These are phyloP conservation scores for Pelargonium australe DNA, from an alignment of 441 rosid genomes.

Conservation along the genomic window DNA sequence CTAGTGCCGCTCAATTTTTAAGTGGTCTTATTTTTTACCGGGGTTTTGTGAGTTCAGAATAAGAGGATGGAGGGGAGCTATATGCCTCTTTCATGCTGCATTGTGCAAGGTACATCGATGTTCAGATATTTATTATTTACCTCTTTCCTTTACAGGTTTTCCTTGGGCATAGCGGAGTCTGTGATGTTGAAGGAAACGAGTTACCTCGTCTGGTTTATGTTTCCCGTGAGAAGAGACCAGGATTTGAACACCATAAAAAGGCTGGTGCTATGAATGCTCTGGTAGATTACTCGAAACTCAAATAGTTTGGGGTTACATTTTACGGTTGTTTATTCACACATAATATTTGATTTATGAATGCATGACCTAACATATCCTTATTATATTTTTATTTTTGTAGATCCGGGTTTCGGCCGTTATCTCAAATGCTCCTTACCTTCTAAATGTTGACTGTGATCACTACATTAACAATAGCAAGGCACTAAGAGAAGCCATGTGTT, in stretches of 20 bases:
- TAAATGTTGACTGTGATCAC: slow-evolving; percentile 95
- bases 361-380: slow-evolving; percentile 14
- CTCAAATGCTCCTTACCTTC: slow-evolving; percentile 81
- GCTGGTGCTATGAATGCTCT: slow-evolving; percentile 97
- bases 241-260: slow-evolving; percentile 91
- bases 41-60: background rate
- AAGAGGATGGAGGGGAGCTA: background rate
- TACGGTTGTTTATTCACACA: background rate
- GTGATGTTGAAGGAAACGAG: slow-evolving; percentile 78
- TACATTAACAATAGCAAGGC: slow-evolving; percentile 91
- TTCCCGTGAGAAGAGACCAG: slow-evolving; percentile 96
- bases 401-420: slow-evolving; percentile 78
- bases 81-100: background rate
- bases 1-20: no score
- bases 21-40: no score
- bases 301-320: background rate
- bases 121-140: background rate
- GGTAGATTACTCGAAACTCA: slow-evolving; percentile 31
- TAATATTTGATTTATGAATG: background rate
- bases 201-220: slow-evolving; percentile 82
- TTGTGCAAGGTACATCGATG: background rate
- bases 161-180: slow-evolving; percentile 78
- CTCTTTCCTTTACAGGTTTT: slow-evolving; percentile 45
- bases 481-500: slow-evolving; percentile 93
- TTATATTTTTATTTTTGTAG: slow-evolving; percentile 28